Evolutionary conservation across 768 basidiomycete genomes (phyloP).

Genomic region (Sistotremastrum niveocremeum): DNA sequence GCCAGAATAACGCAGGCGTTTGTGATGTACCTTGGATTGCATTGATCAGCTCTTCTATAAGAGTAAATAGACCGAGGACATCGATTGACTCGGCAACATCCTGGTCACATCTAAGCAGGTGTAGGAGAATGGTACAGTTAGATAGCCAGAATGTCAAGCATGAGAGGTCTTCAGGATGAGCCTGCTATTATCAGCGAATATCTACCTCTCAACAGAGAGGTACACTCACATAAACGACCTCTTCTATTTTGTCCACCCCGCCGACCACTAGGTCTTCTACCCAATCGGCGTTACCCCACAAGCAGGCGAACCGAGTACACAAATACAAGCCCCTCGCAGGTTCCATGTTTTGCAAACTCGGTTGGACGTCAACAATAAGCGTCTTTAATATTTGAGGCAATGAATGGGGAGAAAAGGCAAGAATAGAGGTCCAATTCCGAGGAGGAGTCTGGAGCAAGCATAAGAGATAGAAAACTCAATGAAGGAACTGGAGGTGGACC

Average conservation of each 20-base stretch:
- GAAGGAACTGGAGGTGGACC: conserved; percentile 7
- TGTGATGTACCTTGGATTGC: conserved; percentile 71
- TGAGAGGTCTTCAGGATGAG: conserved; percentile 70
- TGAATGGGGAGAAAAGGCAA: conserved; percentile 77
- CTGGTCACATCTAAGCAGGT: conserved; percentile 78
- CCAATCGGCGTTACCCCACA: conserved; percentile 85
- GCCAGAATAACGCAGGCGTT: not conserved
- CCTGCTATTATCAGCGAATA: conserved; percentile 30
- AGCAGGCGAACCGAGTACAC: conserved; percentile 83
- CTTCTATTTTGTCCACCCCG: conserved; percentile 86
- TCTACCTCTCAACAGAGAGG: conserved; percentile 3
- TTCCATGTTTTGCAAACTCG: conserved; percentile 59
- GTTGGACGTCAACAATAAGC: conserved; percentile 62
- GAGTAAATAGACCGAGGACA: conserved; percentile 66
- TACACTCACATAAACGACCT: conserved; percentile 72
- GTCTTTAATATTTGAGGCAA: conserved; percentile 71
- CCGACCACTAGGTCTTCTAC: conserved; percentile 86
- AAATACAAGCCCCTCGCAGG: conserved; percentile 90
- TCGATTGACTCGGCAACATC: conserved; percentile 71
- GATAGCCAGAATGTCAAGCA: conserved; percentile 90
- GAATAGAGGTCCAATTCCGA: conserved; percentile 73
- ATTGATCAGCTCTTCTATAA: conserved; percentile 87
- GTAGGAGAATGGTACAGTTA: conserved; percentile 81
- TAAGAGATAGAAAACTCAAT: conserved; percentile 9
- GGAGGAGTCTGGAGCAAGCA: conserved; percentile 45